These are phyloP conservation scores for Penicillium sclerotiorum DNA, from an alignment of 2,329 filamentous ascomycete species.

Conservation along the genomic window DNA sequence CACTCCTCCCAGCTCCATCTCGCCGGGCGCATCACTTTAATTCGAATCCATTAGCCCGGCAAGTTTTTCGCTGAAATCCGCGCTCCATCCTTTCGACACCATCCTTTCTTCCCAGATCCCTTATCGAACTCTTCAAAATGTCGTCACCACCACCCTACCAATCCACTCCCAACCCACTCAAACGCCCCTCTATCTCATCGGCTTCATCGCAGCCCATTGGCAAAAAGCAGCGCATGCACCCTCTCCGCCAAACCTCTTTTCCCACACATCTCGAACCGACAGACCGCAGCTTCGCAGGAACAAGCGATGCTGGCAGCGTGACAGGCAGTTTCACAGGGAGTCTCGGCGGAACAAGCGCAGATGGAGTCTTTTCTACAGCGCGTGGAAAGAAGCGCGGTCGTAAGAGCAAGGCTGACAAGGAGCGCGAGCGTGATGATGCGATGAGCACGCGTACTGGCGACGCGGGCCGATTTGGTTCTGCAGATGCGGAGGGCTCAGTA, in stretches of 20 bases:
- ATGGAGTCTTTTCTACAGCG: slow-evolving; percentile 35
- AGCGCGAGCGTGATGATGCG: slow-evolving; percentile 36
- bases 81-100: not conserved
- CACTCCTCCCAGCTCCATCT: not conserved
- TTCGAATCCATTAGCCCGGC: not conserved
- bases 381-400: slow-evolving; percentile 39
- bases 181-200: slow-evolving; percentile 46
- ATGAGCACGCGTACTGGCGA: slow-evolving; percentile 29
- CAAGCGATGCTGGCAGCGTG: slow-evolving; percentile 45
- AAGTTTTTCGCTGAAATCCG: not conserved
- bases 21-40: not conserved
- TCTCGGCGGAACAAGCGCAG: slow-evolving; percentile 39
- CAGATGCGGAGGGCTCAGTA: slow-evolving; percentile 38
- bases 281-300: slow-evolving; percentile 31
- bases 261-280: slow-evolving; percentile 38
- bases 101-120: not conserved
- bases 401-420: slow-evolving; percentile 43
- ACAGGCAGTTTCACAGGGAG: slow-evolving; percentile 48
- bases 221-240: slow-evolving; percentile 45
- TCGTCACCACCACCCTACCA: slow-evolving; percentile 41
- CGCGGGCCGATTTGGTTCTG: slow-evolving; percentile 33
- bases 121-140: slow-evolving; percentile 29
- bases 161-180: slow-evolving; percentile 38
- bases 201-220: slow-evolving; percentile 35
- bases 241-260: slow-evolving; percentile 52